phyloP scores from a whole-genome alignment of 129 eudicot species.

The Arctium lappa region DNA sequence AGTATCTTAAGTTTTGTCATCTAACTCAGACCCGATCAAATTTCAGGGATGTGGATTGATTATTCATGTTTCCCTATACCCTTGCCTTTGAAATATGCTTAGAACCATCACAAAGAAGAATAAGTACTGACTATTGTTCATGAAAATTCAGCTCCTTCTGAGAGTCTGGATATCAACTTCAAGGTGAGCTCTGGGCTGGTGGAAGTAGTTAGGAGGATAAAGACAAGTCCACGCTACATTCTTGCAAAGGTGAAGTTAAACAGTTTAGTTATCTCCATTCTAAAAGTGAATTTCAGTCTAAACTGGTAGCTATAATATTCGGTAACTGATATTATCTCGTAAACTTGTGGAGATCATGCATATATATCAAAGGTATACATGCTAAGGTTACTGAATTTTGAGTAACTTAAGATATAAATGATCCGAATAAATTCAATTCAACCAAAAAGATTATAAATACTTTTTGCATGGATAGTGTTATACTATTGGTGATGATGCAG shows the following conservation, averaged over 20 bases:
- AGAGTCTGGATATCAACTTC: constrained; percentile 87
- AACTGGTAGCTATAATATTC: constrained; percentile 4
- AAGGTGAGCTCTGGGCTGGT: constrained; percentile 98
- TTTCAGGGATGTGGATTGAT: constrained; percentile 4
- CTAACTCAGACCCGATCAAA: neutral
- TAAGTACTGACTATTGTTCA: constrained; percentile 18
- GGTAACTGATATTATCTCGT: constrained; percentile 3
- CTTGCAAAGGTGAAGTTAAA: constrained; percentile 76
- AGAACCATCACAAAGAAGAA: neutral
- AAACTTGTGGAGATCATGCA: neutral
- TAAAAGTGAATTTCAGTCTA: neutral
- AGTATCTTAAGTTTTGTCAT: constrained; percentile 26
- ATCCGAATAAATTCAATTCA: too few relatives aligned
- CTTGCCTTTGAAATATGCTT: constrained; percentile 2
- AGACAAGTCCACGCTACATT: constrained; percentile 80
- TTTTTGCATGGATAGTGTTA: too few relatives aligned
- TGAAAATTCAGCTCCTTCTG: constrained; percentile 72
- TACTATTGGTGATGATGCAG: too few relatives aligned
- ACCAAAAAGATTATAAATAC: too few relatives aligned
- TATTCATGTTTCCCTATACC: neutral
- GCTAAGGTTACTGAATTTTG: neutral
- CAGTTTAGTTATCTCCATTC: neutral
- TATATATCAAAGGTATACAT: neutral
- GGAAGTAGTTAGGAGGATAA: constrained; percentile 86
- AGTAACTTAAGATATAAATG: neutral